Evolutionary conservation across 768 basidiomycete species (phyloP).

Genomic region (Piloderma croceum): DNA sequence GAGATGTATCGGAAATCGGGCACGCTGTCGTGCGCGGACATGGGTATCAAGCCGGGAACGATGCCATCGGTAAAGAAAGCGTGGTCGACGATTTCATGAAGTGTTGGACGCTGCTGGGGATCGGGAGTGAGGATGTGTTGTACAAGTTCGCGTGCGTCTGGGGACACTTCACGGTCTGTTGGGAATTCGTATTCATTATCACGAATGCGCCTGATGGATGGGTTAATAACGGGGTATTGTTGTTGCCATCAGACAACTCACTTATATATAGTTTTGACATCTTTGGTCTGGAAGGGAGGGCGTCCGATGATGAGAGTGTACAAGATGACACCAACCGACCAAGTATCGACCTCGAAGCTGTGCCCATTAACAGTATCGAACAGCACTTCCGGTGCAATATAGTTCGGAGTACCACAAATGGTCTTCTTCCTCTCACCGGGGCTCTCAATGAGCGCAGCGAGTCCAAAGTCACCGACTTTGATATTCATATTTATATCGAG

Average conservation of each 20-base stretch:
- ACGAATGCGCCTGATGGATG: slow-evolving; percentile 67
- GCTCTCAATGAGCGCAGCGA: slow-evolving; percentile 94
- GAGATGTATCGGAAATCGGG: slow-evolving; percentile 75
- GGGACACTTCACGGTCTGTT: slow-evolving; percentile 61
- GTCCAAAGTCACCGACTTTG: slow-evolving; percentile 95
- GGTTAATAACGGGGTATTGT: slow-evolving; percentile 3
- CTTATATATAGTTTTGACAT: slow-evolving; percentile 96
- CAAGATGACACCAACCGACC: slow-evolving; percentile 95
- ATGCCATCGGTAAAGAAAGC: slow-evolving; percentile 78
- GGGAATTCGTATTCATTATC: slow-evolving; percentile 95
- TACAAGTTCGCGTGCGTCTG: slow-evolving; percentile 72
- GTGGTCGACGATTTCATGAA: slow-evolving; percentile 82
- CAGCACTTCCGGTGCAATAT: slow-evolving; percentile 96
- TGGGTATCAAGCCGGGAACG: slow-evolving; percentile 76
- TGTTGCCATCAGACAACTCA: slow-evolving; percentile 28
- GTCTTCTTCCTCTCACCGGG: slow-evolving; percentile 98
- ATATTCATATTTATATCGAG: slow-evolving; percentile 89
- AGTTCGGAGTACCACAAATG: slow-evolving; percentile 97
- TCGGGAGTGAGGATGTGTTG: slow-evolving; percentile 80
- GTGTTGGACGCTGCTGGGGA: slow-evolving; percentile 74
- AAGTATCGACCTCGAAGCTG: slow-evolving; percentile 97
- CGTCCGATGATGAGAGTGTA: slow-evolving; percentile 92
- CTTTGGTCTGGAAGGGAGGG: slow-evolving; percentile 98
- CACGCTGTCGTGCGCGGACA: slow-evolving; percentile 64
- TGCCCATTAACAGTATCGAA: slow-evolving; percentile 95